Evolutionary conservation across 2,329 filamentous ascomycete genomes (phyloP).

Genomic region (Falciphora oryzae): DNA sequence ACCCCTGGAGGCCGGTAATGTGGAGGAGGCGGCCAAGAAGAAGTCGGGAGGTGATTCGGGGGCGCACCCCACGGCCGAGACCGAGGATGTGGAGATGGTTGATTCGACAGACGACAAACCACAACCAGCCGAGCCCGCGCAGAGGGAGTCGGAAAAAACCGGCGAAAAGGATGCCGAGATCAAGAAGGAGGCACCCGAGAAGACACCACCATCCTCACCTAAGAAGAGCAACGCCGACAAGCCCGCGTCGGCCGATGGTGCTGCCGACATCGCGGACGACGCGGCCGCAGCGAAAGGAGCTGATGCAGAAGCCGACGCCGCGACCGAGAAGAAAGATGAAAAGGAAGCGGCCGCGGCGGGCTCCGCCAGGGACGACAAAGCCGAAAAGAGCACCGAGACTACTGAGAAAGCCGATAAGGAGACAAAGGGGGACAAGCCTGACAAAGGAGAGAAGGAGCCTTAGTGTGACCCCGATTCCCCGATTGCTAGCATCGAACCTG

Average conservation of each 20-base stretch:
- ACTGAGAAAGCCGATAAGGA: background rate
- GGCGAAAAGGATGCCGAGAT: conserved; percentile 8
- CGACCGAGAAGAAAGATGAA: background rate
- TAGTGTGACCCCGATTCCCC: background rate
- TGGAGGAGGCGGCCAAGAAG: background rate
- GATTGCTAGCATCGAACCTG: background rate
- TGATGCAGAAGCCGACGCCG: background rate
- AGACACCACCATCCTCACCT: conserved; percentile 1
- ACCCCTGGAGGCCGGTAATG: background rate
- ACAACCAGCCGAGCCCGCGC: background rate
- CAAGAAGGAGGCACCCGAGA: conserved; percentile 10
- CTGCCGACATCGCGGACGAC: background rate
- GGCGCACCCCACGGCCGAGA: background rate
- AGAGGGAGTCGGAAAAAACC: background rate
- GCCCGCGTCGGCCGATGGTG: background rate
- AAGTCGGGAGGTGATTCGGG: background rate
- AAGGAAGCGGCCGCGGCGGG: background rate
- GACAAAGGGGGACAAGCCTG: background rate
- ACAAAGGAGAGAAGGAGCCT: conserved; percentile 1
- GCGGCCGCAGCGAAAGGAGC: background rate
- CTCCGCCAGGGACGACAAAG: background rate
- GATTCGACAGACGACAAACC: conserved; percentile 5
- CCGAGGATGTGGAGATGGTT: conserved; percentile 10
- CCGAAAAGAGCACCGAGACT: background rate
- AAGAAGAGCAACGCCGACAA: conserved; percentile 1